Percentiles rank a stretch among this genome's conserved stretches.
Evolutionary conservation across 1,284 basidiomycete genomes (phyloP).

Genomic region (Lignosus rhinocerotis): DNA sequence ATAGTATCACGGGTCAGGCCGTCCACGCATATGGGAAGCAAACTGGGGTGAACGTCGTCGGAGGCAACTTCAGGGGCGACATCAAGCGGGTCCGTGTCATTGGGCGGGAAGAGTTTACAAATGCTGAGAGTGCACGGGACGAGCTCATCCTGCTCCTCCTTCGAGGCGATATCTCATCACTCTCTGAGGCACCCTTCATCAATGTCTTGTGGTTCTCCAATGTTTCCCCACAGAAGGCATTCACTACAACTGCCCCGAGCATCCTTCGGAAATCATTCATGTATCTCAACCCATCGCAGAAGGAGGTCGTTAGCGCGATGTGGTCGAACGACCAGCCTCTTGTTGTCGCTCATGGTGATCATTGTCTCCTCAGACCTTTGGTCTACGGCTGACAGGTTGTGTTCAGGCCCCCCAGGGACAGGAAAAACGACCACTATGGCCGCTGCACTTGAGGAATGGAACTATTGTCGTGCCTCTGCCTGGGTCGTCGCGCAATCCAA

Average conservation of each 20-base stretch:
- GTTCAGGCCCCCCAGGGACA: constrained; percentile 26
- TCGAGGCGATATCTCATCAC: not conserved
- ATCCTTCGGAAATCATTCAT: not conserved
- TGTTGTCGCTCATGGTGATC: constrained; percentile 20
- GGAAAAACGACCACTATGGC: constrained; percentile 41
- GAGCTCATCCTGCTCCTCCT: constrained; percentile 14
- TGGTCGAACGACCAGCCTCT: constrained; percentile 6
- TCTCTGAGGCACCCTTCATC: not conserved
- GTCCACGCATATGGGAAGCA: constrained; percentile 9
- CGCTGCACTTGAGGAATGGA: constrained; percentile 24
- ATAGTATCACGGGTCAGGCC: constrained; percentile 4
- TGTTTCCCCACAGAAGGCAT: not conserved
- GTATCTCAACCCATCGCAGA: constrained; percentile 24
- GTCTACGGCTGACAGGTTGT: too few species aligned
- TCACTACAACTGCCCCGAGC: too few species aligned
- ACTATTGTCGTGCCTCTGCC: constrained; percentile 2
- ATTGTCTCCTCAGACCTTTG: not conserved
- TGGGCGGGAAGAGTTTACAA: constrained; percentile 19
- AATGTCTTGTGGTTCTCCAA: constrained; percentile 2
- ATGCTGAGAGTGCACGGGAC: constrained; percentile 16
- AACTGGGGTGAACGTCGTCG: constrained; percentile 5
- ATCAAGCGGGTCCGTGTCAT: constrained; percentile 18
- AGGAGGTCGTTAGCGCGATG: constrained; percentile 16
- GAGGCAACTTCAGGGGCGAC: constrained; percentile 2
- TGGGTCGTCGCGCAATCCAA: constrained; percentile 41